Conservation (phyloP, 495 filamentous ascomycete genomes). For the Aspergillus affinis region DNA sequence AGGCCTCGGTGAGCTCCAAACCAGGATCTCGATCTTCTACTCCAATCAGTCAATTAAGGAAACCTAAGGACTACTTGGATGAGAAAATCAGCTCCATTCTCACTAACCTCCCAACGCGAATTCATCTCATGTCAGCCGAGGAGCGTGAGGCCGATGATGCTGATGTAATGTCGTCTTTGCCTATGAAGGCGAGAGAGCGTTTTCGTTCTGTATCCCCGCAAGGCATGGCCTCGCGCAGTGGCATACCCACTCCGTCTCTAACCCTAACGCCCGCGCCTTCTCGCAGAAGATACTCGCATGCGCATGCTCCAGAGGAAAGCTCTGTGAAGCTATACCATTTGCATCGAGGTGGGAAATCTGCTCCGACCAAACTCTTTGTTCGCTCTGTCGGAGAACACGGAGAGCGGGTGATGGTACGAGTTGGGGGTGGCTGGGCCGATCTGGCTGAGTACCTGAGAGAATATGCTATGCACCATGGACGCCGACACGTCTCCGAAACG, state of each 20-base stretch:
- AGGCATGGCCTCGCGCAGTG: slow-evolving; percentile 34
- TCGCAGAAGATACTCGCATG: slow-evolving; percentile 37
- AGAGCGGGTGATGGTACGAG: slow-evolving; percentile 96
- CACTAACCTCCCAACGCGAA: slow-evolving; percentile 73
- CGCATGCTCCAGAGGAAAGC: slow-evolving; percentile 42
- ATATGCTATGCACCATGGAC: slow-evolving; percentile 85
- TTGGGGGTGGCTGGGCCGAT: slow-evolving; percentile 96
- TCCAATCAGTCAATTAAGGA: slow-evolving; percentile 33
- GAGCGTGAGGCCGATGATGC: slow-evolving; percentile 35
- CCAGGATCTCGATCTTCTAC: slow-evolving; percentile 34
- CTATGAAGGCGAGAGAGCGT: slow-evolving; percentile 32
- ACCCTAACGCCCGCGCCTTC: slow-evolving; percentile 62
- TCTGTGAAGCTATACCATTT: slow-evolving; percentile 93
- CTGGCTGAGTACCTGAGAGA: slow-evolving; percentile 91
- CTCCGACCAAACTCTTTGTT: slow-evolving; percentile 90
- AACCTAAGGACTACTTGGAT: slow-evolving; percentile 69
- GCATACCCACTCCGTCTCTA: slow-evolving; percentile 65
- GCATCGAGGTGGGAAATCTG: slow-evolving; percentile 74
- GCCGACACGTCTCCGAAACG: slow-evolving; percentile 42
- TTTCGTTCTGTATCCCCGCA: slow-evolving; percentile 40
- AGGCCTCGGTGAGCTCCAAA: not conserved
- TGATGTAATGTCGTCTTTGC: slow-evolving; percentile 39
- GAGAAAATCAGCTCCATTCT: slow-evolving; percentile 84
- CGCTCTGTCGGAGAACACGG: slow-evolving; percentile 84
- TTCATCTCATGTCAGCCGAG: slow-evolving; percentile 62